Base-by-base conservation (phyloP, 1,139 yeast species). In the Arxiozyma bovina region DNA sequence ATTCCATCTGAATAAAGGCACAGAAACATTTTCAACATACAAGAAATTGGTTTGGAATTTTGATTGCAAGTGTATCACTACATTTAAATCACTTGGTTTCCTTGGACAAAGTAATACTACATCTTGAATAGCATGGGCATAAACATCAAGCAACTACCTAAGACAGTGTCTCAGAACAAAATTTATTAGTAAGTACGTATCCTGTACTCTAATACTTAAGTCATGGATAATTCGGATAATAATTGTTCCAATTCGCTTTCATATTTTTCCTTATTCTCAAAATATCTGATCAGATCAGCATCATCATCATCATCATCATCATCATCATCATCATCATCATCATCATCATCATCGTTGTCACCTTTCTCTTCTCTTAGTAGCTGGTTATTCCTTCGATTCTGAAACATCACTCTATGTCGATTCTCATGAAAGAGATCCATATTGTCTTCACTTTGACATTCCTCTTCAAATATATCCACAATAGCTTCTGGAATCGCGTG, bases 251-350 rank as follows among this genome's bases (percentile, higher is more conserved):
- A 45, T 50, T 61, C 64, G 23, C 48, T 50, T 51, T 61, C 64
- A 56, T 58, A 60, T 43, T 52, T 55, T 41, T 64, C 64, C 34
- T 56, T 59, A 18, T 58, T 54, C 30, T 61, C 62, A 11, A 65
- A 47, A 41, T 60, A 57, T 1, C 55, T 56, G 21, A 65, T 53
- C 43, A 64, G 48, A 20, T 64, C 68, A 22, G 42, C 42, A 42
- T 48, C 51, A 22, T 64, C 65, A 5, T 20, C 25, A 27, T 15
- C 12, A 3, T 43, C 47, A 15, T 21, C 20, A 18, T 27, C 38
- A 9, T 21, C 58, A 48, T 38, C 58, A 60, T n/a, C 22, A 20
- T 4, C 65, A 5, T 20, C 25, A 27, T 15, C 12, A 3, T 43
- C 47, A 15, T 21, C 20, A 18, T 27, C 38, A 9, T 21, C 58